Base-by-base conservation (phyloP, 2,329 filamentous ascomycete genomes). In the Monilinia polystroma region DNA sequence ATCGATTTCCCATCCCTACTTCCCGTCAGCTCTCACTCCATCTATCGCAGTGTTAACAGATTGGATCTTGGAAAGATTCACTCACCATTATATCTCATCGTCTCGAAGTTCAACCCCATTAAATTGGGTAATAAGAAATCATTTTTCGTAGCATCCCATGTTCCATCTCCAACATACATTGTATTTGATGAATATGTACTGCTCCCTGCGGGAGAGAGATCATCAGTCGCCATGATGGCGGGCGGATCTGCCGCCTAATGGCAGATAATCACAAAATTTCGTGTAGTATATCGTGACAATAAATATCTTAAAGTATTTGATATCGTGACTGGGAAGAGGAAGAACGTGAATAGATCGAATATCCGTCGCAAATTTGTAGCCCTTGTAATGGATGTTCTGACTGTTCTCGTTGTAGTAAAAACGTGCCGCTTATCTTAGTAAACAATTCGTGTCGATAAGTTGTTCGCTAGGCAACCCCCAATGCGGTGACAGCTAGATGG, bases 61-160 rank as follows among this genome's bases (percentile, higher is more conserved):
- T 62, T 32, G 26, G 41, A 12, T 55, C n/a, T 80, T 18, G 41
- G 29, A 38, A 49, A 57, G 12, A 51, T 62, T 26, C 53, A 65
- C 63, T 51, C 32, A 92, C 90, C 91, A 84, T 95, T 95, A 79
- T 92, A 93, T 76, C 84, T 87, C 87, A 91, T 93, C 7, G 91
- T 93, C 60, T 89, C 89, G 76, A 92, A 91, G 76, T 93, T 91
- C 70, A 92, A 79, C 11, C 90, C 90, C 73, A 88, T 82, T 56
- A 95, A 80, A 74, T 93, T 93, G 47, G 91, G 91, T 63, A 95
- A 80, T 64, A 95, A 80, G 76, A 94, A 95, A 23, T 85, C 87
- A 75, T 93, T 92, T 76, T 89, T 89, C 68, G 84, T 82, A 67
- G 89, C 89, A 74, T 93, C 89, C 91, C 91, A 95, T 45, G 91